Evolutionary conservation across 306 rosid species (phyloP), one percentile per base, ranked within the genome.

Genomic region (Dalbergia oliveri): DNA sequence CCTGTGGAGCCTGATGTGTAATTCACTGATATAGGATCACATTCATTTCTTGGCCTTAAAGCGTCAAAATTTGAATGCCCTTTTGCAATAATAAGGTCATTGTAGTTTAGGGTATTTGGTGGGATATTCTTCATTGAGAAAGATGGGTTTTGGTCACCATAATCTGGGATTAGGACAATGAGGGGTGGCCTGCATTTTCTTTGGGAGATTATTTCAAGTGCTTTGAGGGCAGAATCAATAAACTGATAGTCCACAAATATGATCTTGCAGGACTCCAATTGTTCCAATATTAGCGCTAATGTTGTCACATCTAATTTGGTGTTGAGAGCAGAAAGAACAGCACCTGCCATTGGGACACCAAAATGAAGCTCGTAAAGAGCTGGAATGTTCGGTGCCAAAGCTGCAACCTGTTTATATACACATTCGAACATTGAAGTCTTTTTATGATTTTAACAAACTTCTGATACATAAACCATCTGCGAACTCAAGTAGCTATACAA

Each of bases 1-100:
- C 95, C 97, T 1, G 99, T 94, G 16, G 97, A 85, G 68, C 97
- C 99, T 4, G 98, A 94, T 45, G 97, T 94, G 73, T 76, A 94
- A 18, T 82, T 93, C 85, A 94, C 93, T 5, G 97, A 91, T 72
- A 94, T 91, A 4, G 99, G 91, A 23, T 88, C 80, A 10, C 83
- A 73, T 63, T 93, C 99, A 37, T 81, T 79, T 26, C 57, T 78
- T 45, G 89, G 84, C 23, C 69, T 13, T 12, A 79, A 45, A 14
- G 79, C 67, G 76, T 86, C 82, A 73, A 94, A 89, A 19, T 58
- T 81, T 4, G 66, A 26, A 15, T 60, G 12, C 13, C 85, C 86
- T 45, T 34, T 85, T 58, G 57, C 84, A 44, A 88, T 61, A 21
- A 93, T 61, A 21, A 93, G 45, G 16, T 69, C 82, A 10, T 86